phyloP scores from a whole-genome alignment of 1,284 basidiomycete genomes.

The Leccinum griseonigrum region DNA sequence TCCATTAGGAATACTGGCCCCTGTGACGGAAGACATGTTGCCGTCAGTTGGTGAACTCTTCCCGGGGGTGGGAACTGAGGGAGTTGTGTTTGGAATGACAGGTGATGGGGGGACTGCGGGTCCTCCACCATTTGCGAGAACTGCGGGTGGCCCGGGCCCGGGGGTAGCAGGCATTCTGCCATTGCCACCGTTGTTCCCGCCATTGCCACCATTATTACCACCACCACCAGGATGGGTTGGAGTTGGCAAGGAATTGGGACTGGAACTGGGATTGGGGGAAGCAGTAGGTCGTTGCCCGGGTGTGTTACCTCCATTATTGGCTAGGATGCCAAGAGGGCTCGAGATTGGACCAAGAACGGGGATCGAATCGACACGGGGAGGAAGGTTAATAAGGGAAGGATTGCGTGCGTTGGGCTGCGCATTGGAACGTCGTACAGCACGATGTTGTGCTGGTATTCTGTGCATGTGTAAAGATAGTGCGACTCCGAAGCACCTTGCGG shows the following conservation, averaged over 20 bases:
- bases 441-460: constrained; percentile 10
- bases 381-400: constrained; percentile 40
- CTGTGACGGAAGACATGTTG: neutral
- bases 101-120: neutral
- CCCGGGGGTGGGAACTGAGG: neutral
- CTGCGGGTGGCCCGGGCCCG: neutral
- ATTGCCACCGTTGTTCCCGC: constrained; percentile 1
- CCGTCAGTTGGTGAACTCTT: neutral
- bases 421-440: constrained; percentile 9
- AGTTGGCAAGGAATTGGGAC: neutral
- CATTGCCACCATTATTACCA: neutral
- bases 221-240: constrained; percentile 1
- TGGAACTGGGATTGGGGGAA: neutral
- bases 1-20: neutral
- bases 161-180: neutral
- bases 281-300: neutral
- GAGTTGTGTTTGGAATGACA: neutral
- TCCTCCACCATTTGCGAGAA: constrained; percentile 3
- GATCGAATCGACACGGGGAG: constrained; percentile 32
- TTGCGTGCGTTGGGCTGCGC: constrained; percentile 35
- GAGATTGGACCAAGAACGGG: constrained; percentile 42
- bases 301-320: constrained; percentile 8
- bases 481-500: constrained; percentile 1
- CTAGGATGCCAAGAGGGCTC: constrained; percentile 30
- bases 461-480: constrained; percentile 17